Evolutionary conservation across 768 basidiomycete species (phyloP), one percentile per base, ranked within the genome.

Genomic region (Boletellus ananiceps): DNA sequence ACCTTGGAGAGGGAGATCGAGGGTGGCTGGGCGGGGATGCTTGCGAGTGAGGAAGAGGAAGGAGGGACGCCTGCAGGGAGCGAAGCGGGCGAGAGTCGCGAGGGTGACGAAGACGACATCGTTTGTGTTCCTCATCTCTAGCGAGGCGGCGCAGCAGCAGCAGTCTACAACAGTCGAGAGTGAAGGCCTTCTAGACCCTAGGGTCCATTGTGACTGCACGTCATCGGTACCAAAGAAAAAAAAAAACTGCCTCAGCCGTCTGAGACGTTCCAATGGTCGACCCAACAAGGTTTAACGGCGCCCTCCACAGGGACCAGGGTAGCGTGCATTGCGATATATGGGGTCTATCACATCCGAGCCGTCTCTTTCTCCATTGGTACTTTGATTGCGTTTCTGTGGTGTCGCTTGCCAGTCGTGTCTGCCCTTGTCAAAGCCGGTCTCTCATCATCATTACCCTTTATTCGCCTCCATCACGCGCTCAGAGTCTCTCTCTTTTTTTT

Each of bases 11-110:
- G 65, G 49, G 71, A 71, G 49, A 71, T 74, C 2, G 69, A 76
- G 50, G 83, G 74, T n/a, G 84, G 83, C 32, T 93, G 91, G 91
- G 86, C 80, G 32, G 55, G 42, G 3, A 81, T 74, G 31, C 66
- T 80, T 57, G 80, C 77, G 52, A 86, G 83, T 56, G 86, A 86
- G 51, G 63, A 69, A 55, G 69, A 63, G 14, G 63, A 69, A 55
- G 69, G 61, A 13, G 61, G 43, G 19, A 58, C 63, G 19, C 47
- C 59, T 38, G 48, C 18, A 1, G 57, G 47, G 21, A 64, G 62
- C 37, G 67, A 68, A 40, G 57, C 5, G 2, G 54, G 46, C 4
- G 59, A 29, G 11, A 9, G 29, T 29, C 29, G 29, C 29, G 29
- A 52, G 32, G 57, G 56, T 25, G 64, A 63, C 8, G 68, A 69